Conservation (phyloP, 768 basidiomycete genomes). For the Phanerodontia chrysosporium region DNA sequence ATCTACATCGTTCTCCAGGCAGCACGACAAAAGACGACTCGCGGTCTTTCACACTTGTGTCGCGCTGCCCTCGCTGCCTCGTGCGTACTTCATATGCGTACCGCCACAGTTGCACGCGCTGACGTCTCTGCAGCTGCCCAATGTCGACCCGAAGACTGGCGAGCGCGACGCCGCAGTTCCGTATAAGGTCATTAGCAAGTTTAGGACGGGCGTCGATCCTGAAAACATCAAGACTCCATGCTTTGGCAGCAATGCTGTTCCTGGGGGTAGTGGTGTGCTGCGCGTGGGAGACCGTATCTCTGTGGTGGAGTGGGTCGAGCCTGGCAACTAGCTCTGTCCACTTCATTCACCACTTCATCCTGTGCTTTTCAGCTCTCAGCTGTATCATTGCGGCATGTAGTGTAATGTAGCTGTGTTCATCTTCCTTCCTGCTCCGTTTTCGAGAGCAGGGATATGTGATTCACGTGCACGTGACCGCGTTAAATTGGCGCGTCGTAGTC, state of each 20-base stretch:
- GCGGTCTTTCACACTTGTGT: constrained; percentile 50
- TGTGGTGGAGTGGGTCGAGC: constrained; percentile 21
- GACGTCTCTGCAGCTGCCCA: constrained; percentile 52
- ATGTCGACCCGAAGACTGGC: constrained; percentile 63
- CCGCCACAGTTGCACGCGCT: neutral
- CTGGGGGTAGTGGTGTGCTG: constrained; percentile 45
- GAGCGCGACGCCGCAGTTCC: constrained; percentile 68
- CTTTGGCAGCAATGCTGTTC: constrained; percentile 63
- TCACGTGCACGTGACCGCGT: neutral
- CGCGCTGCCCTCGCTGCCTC: constrained; percentile 67
- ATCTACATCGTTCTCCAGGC: constrained; percentile 42
- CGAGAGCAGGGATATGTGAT: too few species aligned
- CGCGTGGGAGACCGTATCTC: constrained; percentile 57
- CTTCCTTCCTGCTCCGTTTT: too few species aligned
- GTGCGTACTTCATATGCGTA: constrained; percentile 36
- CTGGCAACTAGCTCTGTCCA: neutral
- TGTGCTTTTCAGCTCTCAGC: too few species aligned
- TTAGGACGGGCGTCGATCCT: constrained; percentile 58
- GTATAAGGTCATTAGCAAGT: constrained; percentile 71
- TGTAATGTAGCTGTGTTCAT: too few species aligned
- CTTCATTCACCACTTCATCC: too few species aligned
- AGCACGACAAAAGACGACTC: constrained; percentile 15
- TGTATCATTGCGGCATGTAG: too few species aligned
- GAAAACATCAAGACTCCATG: constrained; percentile 47
- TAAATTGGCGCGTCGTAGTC: neutral